Evolutionary conservation across 345 rosid genomes (phyloP).

Genomic region (Bruguiera sexangula): DNA sequence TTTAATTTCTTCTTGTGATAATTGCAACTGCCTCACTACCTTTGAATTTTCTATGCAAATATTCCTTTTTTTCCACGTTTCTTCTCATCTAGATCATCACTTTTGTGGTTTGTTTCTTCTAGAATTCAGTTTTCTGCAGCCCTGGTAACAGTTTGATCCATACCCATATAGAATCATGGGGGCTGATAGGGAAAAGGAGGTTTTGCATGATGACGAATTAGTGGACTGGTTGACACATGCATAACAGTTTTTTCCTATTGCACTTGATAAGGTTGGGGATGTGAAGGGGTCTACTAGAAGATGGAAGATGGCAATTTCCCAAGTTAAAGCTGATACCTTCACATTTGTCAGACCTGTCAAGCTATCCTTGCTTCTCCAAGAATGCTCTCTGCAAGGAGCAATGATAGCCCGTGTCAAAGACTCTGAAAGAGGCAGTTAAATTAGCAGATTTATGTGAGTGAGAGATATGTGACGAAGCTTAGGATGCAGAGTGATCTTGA

Average conservation of each 20-base stretch:
- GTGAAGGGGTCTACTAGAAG: conserved; percentile 70
- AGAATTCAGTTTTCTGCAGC: conserved; percentile 29
- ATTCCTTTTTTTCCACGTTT: conserved; percentile 14
- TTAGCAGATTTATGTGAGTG: conserved; percentile 44
- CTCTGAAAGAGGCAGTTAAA: conserved; percentile 51
- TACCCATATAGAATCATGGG: conserved; percentile 38
- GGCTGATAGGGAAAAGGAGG: conserved; percentile 29
- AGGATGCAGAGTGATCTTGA: conserved; percentile 95
- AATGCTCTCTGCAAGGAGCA: conserved; percentile 85
- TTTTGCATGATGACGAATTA: conserved; percentile 28
- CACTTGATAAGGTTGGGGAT: conserved; percentile 51
- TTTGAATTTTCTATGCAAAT: conserved; percentile 32
- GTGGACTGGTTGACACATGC: conserved; percentile 64
- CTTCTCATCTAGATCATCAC: conserved; percentile 29
- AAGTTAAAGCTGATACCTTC: conserved; percentile 83
- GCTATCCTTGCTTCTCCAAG: conserved; percentile 90
- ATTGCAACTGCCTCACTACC: conserved; percentile 68
- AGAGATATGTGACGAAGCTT: conserved; percentile 78
- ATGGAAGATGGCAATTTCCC: conserved; percentile 80
- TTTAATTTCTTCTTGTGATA: conserved; percentile 24
- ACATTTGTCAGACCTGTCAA: conserved; percentile 68
- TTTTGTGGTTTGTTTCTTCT: conserved; percentile 22
- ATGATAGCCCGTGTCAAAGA: conserved; percentile 57
- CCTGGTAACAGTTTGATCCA: conserved; percentile 29
- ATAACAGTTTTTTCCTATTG: conserved; percentile 68